Evolutionary conservation across 352 stramenopile genomes (phyloP).

Genomic region (Globisporangium yorkense): DNA sequence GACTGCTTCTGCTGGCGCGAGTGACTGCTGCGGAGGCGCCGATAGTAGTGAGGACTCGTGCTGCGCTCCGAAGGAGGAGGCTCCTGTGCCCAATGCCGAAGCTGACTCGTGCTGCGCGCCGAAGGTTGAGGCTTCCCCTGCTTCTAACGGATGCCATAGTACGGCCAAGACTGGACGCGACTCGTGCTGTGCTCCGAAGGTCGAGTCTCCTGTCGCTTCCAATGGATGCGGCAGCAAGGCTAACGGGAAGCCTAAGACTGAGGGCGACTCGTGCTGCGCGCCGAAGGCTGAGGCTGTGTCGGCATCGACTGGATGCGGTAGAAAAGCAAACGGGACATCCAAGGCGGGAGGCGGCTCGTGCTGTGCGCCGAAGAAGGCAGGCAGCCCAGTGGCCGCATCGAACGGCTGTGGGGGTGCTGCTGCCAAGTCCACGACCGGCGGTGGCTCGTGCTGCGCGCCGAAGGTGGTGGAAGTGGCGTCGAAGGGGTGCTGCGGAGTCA

Average conservation of each 20-base stretch:
- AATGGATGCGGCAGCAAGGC: too few species aligned
- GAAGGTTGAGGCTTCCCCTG: neutral
- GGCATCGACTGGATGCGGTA: neutral
- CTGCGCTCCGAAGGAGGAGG: neutral
- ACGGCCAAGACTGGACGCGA: neutral
- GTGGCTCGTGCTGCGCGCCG: conserved; percentile 1
- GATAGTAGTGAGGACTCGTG: neutral
- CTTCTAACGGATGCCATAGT: neutral
- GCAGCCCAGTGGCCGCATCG: neutral
- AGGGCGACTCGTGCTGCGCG: conserved; percentile 1
- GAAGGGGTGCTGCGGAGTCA: conserved; percentile 1
- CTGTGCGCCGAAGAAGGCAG: conserved; percentile 1
- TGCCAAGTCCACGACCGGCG: neutral
- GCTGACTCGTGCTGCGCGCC: conserved; percentile 1
- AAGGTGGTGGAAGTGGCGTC: neutral
- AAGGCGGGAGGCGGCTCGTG: neutral
- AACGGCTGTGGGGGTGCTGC: neutral
- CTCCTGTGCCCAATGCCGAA: neutral
- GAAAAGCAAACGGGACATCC: neutral
- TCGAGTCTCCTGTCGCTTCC: too few species aligned
- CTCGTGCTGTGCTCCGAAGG: conserved; percentile 1
- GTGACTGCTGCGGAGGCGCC: neutral
- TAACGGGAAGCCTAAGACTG: too few species aligned
- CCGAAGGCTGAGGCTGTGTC: neutral
- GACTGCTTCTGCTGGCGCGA: neutral